Evolutionary conservation across 768 basidiomycete genomes (phyloP).

Genomic region (Postia placenta): DNA sequence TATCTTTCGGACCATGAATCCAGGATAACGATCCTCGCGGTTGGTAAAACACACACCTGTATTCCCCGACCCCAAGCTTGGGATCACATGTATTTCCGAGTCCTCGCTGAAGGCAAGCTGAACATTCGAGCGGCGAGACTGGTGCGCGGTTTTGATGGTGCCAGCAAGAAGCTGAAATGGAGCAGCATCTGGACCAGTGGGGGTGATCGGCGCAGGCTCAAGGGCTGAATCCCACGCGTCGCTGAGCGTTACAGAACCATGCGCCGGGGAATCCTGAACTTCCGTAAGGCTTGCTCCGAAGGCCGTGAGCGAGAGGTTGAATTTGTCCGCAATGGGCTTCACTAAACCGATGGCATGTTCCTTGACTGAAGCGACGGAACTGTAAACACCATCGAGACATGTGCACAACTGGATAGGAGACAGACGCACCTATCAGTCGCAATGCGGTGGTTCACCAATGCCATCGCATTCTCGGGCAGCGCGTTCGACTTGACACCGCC

Average conservation of each 20-base stretch:
- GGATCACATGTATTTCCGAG: slow-evolving; percentile 29
- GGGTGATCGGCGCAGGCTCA: slow-evolving; percentile 67
- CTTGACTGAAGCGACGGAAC: slow-evolving; percentile 17
- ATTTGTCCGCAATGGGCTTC: slow-evolving; percentile 38
- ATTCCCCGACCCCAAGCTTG: slow-evolving; percentile 13
- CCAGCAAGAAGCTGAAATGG: slow-evolving; percentile 30
- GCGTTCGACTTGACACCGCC: slow-evolving; percentile 47
- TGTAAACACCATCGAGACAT: slow-evolving; percentile 22
- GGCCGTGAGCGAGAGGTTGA: slow-evolving; percentile 54
- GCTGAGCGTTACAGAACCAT: slow-evolving; percentile 44
- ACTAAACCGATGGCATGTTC: slow-evolving; percentile 29
- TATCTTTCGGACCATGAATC: slow-evolving; percentile 26
- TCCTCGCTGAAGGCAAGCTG: slow-evolving; percentile 16
- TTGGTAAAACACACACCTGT: slow-evolving; percentile 7
- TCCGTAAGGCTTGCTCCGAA: slow-evolving; percentile 42
- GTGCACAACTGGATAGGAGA: neutral
- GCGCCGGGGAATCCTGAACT: slow-evolving; percentile 21
- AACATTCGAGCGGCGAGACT: slow-evolving; percentile 20
- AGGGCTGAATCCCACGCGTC: slow-evolving; percentile 43
- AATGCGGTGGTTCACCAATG: slow-evolving; percentile 69
- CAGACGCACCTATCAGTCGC: slow-evolving; percentile 23
- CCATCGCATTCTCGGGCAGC: slow-evolving; percentile 67
- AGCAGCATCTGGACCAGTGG: slow-evolving; percentile 23
- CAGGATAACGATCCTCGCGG: neutral
- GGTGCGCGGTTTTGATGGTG: slow-evolving; percentile 22